Conservation (phyloP, 441 rosid species). For the Populus hybrid region DNA sequence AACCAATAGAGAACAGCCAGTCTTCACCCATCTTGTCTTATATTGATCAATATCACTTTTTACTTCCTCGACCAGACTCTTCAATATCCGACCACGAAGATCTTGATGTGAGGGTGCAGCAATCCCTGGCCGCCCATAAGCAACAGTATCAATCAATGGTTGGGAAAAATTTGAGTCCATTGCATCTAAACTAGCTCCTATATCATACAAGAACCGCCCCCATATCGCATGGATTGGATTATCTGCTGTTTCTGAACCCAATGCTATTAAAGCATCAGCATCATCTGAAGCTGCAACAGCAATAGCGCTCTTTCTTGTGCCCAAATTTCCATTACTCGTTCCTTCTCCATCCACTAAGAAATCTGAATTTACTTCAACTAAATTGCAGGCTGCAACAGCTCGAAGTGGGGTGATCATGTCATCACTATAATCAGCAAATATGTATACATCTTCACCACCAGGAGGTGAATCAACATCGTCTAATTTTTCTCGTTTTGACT, state of each 20-base stretch:
- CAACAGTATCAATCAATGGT: slow-evolving; percentile 60
- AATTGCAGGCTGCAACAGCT: slow-evolving; percentile 23
- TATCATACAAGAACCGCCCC: slow-evolving; percentile 74
- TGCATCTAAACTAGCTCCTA: slow-evolving; percentile 74
- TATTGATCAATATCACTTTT: slow-evolving; percentile 48
- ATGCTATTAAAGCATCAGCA: slow-evolving; percentile 5
- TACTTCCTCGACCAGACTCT: slow-evolving; percentile 65
- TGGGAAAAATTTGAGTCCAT: slow-evolving; percentile 70
- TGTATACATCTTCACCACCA: slow-evolving; percentile 33
- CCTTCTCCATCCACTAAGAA: slow-evolving; percentile 33
- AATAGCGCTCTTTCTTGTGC: slow-evolving; percentile 43
- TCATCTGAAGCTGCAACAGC: slow-evolving; percentile 28
- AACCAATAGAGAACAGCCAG: slow-evolving; percentile 78
- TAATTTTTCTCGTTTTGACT: slow-evolving; percentile 36
- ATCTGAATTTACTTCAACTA: slow-evolving; percentile 31
- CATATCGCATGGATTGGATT: slow-evolving; percentile 44
- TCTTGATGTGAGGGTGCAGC: slow-evolving; percentile 57
- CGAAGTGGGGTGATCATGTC: slow-evolving; percentile 33
- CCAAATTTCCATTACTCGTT: slow-evolving; percentile 38
- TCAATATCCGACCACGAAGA: slow-evolving; percentile 70
- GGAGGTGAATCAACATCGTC: slow-evolving; percentile 26
- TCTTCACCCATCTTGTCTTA: slow-evolving; percentile 50
- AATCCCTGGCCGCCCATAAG: slow-evolving; percentile 46
- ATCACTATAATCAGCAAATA: slow-evolving; percentile 27
- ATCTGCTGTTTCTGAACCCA: slow-evolving; percentile 34